Conservation (phyloP, 1,139 yeast genomes). For the Diutina catenulata region DNA sequence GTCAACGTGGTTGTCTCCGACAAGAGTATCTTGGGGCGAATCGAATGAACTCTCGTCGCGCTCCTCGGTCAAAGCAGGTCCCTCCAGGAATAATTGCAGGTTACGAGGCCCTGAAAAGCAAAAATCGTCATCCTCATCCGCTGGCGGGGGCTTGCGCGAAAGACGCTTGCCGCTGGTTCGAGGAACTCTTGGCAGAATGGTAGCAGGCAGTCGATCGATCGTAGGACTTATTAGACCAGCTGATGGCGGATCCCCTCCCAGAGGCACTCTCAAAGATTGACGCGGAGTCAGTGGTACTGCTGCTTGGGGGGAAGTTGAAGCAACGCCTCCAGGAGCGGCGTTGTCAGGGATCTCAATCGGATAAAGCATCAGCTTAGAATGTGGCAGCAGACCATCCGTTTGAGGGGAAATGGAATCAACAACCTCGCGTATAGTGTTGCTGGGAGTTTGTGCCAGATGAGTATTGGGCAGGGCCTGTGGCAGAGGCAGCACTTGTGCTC, state of each 20-base stretch:
- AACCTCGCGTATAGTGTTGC: neutral
- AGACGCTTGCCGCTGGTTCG: neutral
- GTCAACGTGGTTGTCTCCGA: neutral
- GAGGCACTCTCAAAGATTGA: neutral
- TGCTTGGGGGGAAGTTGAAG: neutral
- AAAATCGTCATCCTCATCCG: conserved; percentile 1
- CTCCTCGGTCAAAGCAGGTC: too few relatives aligned
- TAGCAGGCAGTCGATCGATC: neutral
- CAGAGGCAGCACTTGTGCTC: neutral
- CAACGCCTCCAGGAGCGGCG: neutral
- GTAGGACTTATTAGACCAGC: neutral
- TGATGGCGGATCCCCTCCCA: neutral
- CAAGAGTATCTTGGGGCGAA: too few relatives aligned
- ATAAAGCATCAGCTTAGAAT: neutral
- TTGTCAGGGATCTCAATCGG: too few relatives aligned
- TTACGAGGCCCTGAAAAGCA: neutral
- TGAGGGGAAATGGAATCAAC: neutral
- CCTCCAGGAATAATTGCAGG: neutral
- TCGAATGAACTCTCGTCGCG: too few relatives aligned
- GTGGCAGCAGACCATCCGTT: neutral
- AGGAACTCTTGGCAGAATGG: neutral
- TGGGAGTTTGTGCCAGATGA: too few relatives aligned
- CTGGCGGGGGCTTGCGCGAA: conserved; percentile 2
- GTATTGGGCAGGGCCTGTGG: too few relatives aligned
- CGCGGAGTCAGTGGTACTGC: neutral